Conservation (phyloP, 768 basidiomycete genomes). For the Coprinopsis sp. region DNA sequence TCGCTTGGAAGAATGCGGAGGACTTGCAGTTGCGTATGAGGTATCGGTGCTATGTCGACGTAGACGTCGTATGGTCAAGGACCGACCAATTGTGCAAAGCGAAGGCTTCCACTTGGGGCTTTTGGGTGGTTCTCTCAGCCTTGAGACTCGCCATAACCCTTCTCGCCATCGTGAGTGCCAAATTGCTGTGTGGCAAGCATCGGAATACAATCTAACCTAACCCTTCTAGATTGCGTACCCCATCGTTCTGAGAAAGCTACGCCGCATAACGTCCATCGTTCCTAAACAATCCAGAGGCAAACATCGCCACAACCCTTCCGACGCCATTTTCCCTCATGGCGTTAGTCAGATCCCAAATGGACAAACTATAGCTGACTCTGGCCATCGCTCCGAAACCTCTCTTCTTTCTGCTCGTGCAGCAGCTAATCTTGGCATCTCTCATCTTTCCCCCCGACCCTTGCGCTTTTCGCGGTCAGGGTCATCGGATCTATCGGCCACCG, state of each 20-base stretch:
- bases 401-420: slow-evolving; percentile 11
- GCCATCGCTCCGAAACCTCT: slow-evolving; percentile 1
- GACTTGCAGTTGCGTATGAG: slow-evolving; percentile 31
- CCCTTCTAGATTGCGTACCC: slow-evolving; percentile 4
- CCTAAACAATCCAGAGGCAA: slow-evolving; percentile 1
- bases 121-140: slow-evolving; percentile 50
- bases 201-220: neutral
- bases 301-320: slow-evolving; percentile 10
- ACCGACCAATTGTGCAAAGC: slow-evolving; percentile 21
- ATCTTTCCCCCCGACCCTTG: slow-evolving; percentile 15
- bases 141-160: slow-evolving; percentile 4
- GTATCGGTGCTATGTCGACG: slow-evolving; percentile 55
- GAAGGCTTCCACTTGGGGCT: slow-evolving; percentile 38
- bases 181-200: neutral
- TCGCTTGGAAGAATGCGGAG: slow-evolving; percentile 44
- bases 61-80: slow-evolving; percentile 64
- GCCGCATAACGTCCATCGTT: neutral
- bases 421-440: no score
- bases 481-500: slow-evolving; percentile 16
- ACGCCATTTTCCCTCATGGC: neutral
- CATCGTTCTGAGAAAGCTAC: slow-evolving; percentile 1
- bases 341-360: slow-evolving; percentile 1
- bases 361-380: neutral
- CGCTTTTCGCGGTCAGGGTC: slow-evolving; percentile 20
- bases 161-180: slow-evolving; percentile 1